Conservation (phyloP, 2,329 filamentous ascomycete species). For the Colletotrichum chlorophyti region DNA sequence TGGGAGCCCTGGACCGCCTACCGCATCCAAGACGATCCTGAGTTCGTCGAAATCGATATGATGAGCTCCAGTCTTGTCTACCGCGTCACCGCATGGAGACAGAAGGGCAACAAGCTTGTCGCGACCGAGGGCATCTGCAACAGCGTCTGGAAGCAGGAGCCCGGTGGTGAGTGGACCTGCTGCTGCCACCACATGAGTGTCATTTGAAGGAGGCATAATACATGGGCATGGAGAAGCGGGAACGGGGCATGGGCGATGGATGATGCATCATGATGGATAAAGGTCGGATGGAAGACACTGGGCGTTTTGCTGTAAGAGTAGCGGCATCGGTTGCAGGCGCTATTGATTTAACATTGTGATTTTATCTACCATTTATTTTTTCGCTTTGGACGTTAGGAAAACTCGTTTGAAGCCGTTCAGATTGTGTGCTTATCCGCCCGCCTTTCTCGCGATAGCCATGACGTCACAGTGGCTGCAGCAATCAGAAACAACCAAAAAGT, state of each 20-base stretch:
- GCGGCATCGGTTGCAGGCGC: constrained; percentile 9
- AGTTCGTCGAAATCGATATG: constrained; percentile 46
- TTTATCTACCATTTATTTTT: neutral
- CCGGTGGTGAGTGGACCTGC: constrained; percentile 43
- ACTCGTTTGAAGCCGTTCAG: too few species aligned
- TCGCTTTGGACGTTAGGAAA: too few species aligned
- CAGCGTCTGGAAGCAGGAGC: constrained; percentile 40
- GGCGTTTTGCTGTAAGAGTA: constrained; percentile 26
- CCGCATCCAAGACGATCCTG: constrained; percentile 42
- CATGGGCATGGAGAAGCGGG: too few species aligned
- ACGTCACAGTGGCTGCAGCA: too few species aligned
- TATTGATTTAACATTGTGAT: neutral
- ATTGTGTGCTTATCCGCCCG: too few species aligned
- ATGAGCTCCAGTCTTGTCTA: constrained; percentile 41
- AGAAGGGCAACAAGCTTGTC: constrained; percentile 36
- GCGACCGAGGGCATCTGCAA: constrained; percentile 43
- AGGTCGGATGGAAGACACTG: neutral
- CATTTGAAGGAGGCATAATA: neutral
- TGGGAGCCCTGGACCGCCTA: constrained; percentile 44
- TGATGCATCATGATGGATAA: neutral
- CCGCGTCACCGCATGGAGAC: constrained; percentile 40
- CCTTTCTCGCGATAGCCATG: too few species aligned
- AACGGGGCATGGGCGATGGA: neutral
- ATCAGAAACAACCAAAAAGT: too few species aligned
- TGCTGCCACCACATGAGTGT: constrained; percentile 41